Evolutionary conservation across 495 filamentous ascomycete genomes (phyloP).

Genomic region (Neurospora intermedia): DNA sequence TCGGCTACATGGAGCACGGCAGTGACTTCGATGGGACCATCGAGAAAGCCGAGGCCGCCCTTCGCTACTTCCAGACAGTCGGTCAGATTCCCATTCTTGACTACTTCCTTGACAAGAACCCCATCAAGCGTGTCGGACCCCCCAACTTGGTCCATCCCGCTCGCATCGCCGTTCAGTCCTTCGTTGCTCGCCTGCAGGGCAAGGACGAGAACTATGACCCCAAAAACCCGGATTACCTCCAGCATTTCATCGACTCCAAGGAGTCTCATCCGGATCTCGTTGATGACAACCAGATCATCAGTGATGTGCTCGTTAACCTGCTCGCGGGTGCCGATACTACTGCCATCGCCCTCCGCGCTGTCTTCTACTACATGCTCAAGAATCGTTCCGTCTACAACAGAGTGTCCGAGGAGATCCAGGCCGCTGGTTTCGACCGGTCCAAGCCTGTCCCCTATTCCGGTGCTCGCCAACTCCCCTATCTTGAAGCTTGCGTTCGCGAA

Average conservation of each 20-base stretch:
- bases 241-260: conserved; percentile 20
- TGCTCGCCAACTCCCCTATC: conserved; percentile 28
- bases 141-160: conserved; percentile 11
- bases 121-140: conserved; percentile 24
- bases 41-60: conserved; percentile 27
- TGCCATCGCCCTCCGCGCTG: conserved; percentile 21
- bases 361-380: conserved; percentile 23
- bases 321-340: conserved; percentile 35
- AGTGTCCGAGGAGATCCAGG: conserved; percentile 15
- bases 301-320: conserved; percentile 25
- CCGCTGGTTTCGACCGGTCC: background rate
- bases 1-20: conserved; percentile 30
- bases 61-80: conserved; percentile 31
- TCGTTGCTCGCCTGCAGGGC: conserved; percentile 8
- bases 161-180: conserved; percentile 3
- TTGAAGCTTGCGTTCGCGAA: conserved; percentile 47
- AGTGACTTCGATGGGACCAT: conserved; percentile 28
- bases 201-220: conserved; percentile 8
- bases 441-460: conserved; percentile 8
- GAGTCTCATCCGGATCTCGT: conserved; percentile 12
- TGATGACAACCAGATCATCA: conserved; percentile 10
- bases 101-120: conserved; percentile 37
- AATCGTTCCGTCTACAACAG: conserved; percentile 16
- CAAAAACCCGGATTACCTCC: conserved; percentile 14
- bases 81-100: conserved; percentile 40